Evolutionary conservation across 2,329 filamentous ascomycete genomes (phyloP).

Genomic region (Cryphonectria radicalis): DNA sequence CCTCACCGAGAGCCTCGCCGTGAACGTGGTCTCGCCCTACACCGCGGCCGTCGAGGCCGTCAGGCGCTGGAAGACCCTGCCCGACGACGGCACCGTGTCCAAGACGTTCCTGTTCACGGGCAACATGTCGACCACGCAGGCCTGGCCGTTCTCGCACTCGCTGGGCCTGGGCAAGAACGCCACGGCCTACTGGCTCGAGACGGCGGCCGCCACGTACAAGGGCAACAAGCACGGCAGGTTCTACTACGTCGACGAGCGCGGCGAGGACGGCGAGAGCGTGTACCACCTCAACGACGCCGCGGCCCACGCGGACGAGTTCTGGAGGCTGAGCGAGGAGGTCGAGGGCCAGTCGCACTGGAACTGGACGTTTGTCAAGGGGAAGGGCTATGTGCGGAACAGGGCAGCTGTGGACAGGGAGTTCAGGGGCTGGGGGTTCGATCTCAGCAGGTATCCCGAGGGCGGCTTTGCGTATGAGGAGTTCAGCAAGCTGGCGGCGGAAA

Average conservation of each 20-base stretch:
- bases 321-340: conserved; percentile 22
- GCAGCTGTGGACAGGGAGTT: conserved; percentile 15
- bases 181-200: conserved; percentile 20
- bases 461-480: not conserved
- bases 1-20: conserved; percentile 9
- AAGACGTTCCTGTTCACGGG: conserved; percentile 23
- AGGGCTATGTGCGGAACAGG: conserved; percentile 16
- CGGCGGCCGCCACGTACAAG: conserved; percentile 21
- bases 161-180: conserved; percentile 21
- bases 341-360: conserved; percentile 21
- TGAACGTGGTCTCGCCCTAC: conserved; percentile 17
- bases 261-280: not conserved
- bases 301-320: conserved; percentile 24
- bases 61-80: conserved; percentile 16
- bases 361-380: conserved; percentile 23
- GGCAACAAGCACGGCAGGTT: conserved; percentile 7
- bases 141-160: not conserved
- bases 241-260: conserved; percentile 24
- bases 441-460: not conserved
- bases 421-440: not conserved
- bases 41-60: conserved; percentile 19
- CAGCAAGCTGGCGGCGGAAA: not conserved
- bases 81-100: conserved; percentile 10
- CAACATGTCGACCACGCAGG: conserved; percentile 22
- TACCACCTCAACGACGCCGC: conserved; percentile 7